A percentile compares a stretch with the other conserved stretches of the same genome.
Evolutionary conservation across 345 rosid species (phyloP).

Genomic region (Trapa bicornis): DNA sequence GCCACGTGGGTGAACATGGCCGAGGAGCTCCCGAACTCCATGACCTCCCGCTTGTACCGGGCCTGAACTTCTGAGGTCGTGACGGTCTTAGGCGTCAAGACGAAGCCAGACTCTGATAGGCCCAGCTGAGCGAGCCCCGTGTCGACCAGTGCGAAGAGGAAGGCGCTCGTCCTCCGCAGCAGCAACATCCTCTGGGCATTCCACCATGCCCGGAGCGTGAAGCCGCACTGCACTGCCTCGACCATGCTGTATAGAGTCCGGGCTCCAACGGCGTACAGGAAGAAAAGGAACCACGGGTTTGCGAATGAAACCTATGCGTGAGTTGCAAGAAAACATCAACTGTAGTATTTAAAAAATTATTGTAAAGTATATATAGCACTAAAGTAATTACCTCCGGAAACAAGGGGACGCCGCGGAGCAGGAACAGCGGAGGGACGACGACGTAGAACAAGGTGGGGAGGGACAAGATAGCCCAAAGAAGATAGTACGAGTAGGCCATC

Average conservation of each 20-base stretch:
- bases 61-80: constrained; percentile 18
- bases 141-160: constrained; percentile 22
- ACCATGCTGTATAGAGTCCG: constrained; percentile 12
- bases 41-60: constrained; percentile 23
- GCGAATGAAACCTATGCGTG: constrained; percentile 12
- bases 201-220: constrained; percentile 30
- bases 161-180: constrained; percentile 18
- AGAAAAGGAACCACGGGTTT: constrained; percentile 24
- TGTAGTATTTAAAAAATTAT: no score
- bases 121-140: constrained; percentile 19
- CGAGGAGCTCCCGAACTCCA: constrained; percentile 31
- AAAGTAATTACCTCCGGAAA: constrained; percentile 25
- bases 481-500: constrained; percentile 21
- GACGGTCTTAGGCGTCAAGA: constrained; percentile 23
- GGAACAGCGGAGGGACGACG: constrained; percentile 19
- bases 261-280: constrained; percentile 20
- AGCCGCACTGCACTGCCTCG: constrained; percentile 15
- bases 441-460: constrained; percentile 18
- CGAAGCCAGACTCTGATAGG: constrained; percentile 19
- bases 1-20: constrained; percentile 22
- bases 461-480: constrained; percentile 27
- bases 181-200: constrained; percentile 26
- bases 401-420: constrained; percentile 24
- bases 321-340: background rate
- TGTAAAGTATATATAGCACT: background rate